Evolutionary conservation across 2,329 filamentous ascomycete species (phyloP), one percentile per base, ranked within the genome.

Genomic region (Dothiorella sarmentorum): DNA sequence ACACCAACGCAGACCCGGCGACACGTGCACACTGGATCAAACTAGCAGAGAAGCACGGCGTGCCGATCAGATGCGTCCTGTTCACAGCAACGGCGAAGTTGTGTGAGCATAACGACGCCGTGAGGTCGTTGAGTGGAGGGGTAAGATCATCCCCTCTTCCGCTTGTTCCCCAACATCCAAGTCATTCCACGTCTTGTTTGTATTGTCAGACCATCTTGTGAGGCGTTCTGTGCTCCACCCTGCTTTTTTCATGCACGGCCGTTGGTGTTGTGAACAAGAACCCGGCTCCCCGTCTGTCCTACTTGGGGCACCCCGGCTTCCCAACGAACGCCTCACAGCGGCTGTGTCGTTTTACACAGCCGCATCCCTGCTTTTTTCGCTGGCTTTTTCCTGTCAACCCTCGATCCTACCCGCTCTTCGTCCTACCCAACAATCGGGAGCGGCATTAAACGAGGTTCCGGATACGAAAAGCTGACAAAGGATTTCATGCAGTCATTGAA

Each of bases 1-100:
- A 96, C 72, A 97, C 94, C n/a, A 99, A 99, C 70, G 85, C 92
- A 27, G 89, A 96, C 74, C 71, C 80, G 10, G 87, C 90, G 55
- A 90, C 87, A 22, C 83, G 94, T 63, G 81, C 82, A n/a, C 76
- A 89, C 61, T 97, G 93, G 93, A 75, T 90, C 29, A 77, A 83
- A 24, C 75, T 97, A 27, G 91, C 91, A 17, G 82, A 80, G 63
- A 87, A 87, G 66, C 76, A 85, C 67, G 78, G 83, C 3, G 79
- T 95, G 2, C 87, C 89, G 2, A 88, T 96, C 65, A 88, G 93
- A 45, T 96, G 93, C 68, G 80, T 97, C 9, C 88, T 89, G 73
- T 94, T 99, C 76, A 88, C 86, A 53, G 88, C 91, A 11, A 79
- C 86, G 1, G 73, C 85, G 24, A 80, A 82, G 42, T 71, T 96